Evolutionary conservation across 2,329 filamentous ascomycete species (phyloP), one percentile per base, ranked within the genome.

Genomic region (Aspergillus sp.): DNA sequence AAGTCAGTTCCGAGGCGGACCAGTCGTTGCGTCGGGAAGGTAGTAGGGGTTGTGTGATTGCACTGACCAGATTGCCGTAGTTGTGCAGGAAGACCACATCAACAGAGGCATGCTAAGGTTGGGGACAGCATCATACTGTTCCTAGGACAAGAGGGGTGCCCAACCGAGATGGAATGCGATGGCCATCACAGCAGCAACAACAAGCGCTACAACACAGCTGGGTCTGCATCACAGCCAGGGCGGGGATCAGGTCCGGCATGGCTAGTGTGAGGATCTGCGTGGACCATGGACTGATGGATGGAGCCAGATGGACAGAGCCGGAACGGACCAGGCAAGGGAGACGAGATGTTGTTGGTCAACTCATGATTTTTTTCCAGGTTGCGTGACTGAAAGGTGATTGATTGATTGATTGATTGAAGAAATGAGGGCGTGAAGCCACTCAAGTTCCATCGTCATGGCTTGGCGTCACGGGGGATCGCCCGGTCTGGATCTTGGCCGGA

Each of bases 1-100:
- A 30, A 58, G 13, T 61, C 15, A 30, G 51, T 47, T 28, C 52
- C 52, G 54, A 23, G 43, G 43, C 12, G 45, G 54, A 39, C 51
- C 56, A 52, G 23, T 25, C 23, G 30, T 43, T 32, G 19, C 10
- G 8, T 0, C 28, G 52, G 7, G 7, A 28, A 28, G 25, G 25
- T 28, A 28, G 25, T 28, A 28, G 25, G 25, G 25, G 39, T 55
- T 41, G 43, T 45, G 52, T 47, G 39, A 45, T 38, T 19, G 7
- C 12, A 13, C 32, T 36, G 32, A 36, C 32, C 12, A 15, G 32
- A 36, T 13, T 36, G 32, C 32, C 32, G 32, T 15, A 7, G 19
- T 9, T 47, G 39, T 21, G 25, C 41, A 28, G 17, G 52, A 36
- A 36, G 32, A 36, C 32, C 32, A 36, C 32, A 36, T 36, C 32